A percentile compares a stretch with the other conserved stretches of the same genome.
phyloP scores from a whole-genome alignment of 768 basidiomycete genomes.

The Roridomyces roridus region DNA sequence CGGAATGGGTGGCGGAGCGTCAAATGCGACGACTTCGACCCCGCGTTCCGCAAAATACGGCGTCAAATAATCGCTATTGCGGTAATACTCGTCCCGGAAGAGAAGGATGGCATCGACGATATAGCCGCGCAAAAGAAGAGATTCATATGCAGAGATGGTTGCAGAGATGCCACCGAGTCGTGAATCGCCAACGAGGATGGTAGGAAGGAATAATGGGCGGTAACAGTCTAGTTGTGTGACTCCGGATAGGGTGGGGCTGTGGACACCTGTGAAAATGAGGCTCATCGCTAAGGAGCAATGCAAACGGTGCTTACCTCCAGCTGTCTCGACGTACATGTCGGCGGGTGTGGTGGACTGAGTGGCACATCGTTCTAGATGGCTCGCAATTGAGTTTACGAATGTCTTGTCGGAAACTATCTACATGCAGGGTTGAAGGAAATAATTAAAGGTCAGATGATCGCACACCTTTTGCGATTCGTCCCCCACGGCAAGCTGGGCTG shows the following conservation, averaged over 20 bases:
- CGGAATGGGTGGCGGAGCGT: constrained; percentile 61
- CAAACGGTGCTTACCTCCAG: constrained; percentile 70
- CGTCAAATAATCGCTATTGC: constrained; percentile 82
- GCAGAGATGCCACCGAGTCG: constrained; percentile 92
- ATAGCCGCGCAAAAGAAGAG: constrained; percentile 89
- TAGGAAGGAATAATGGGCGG: constrained; percentile 86
- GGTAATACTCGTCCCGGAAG: constrained; percentile 87
- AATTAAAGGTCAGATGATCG: not conserved
- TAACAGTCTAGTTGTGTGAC: constrained; percentile 87
- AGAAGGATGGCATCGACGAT: constrained; percentile 83
- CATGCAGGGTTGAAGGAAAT: constrained; percentile 28
- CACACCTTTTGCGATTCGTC: constrained; percentile 38
- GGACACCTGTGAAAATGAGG: constrained; percentile 74
- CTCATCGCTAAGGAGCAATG: too few species aligned
- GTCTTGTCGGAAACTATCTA: constrained; percentile 69
- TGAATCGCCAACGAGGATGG: constrained; percentile 85
- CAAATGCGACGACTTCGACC: constrained; percentile 57
- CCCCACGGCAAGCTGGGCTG: constrained; percentile 58
- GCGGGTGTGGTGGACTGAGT: constrained; percentile 33
- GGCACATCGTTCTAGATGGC: constrained; percentile 65
- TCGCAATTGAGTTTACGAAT: constrained; percentile 68
- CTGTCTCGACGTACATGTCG: constrained; percentile 90
- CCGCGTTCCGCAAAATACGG: constrained; percentile 81
- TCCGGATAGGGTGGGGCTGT: constrained; percentile 86
- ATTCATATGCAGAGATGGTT: constrained; percentile 93